Conservation (phyloP, 78 protist genomes). For the Capsaspora owczarzaki region DNA sequence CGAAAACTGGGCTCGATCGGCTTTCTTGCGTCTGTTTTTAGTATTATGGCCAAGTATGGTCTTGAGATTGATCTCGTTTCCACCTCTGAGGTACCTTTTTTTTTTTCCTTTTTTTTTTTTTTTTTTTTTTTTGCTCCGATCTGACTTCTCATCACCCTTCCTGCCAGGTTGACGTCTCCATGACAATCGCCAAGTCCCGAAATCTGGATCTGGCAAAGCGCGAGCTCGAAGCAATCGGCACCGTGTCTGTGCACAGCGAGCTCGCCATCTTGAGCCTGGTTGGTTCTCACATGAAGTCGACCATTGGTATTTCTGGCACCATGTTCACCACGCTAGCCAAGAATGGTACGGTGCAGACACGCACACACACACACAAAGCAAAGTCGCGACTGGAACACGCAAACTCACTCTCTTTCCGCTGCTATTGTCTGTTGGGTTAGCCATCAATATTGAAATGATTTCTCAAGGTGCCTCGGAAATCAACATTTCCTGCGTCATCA, state of each 20-base stretch:
- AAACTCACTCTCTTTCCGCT: not conserved
- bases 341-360: not conserved
- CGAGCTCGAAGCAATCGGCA: not conserved
- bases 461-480: conserved; percentile 37
- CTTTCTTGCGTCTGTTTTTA: conserved; percentile 1
- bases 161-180: not conserved
- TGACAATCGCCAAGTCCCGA: not conserved
- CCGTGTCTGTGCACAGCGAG: not conserved
- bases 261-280: not conserved
- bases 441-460: conserved; percentile 38
- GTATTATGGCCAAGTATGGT: not conserved
- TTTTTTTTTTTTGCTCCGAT: not conserved
- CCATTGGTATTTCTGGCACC: not conserved
- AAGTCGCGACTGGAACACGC: not conserved
- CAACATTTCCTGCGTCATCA: conserved; percentile 6
- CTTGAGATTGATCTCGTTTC: not conserved
- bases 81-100: not conserved
- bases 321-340: not conserved
- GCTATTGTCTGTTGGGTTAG: not conserved
- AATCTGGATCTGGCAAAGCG: not conserved
- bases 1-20: not conserved
- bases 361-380: no score
- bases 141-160: not conserved
- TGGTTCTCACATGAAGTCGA: not conserved
- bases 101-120: not conserved